Conservation (phyloP, 768 basidiomycete genomes). For the Hericium coralloides region DNA sequence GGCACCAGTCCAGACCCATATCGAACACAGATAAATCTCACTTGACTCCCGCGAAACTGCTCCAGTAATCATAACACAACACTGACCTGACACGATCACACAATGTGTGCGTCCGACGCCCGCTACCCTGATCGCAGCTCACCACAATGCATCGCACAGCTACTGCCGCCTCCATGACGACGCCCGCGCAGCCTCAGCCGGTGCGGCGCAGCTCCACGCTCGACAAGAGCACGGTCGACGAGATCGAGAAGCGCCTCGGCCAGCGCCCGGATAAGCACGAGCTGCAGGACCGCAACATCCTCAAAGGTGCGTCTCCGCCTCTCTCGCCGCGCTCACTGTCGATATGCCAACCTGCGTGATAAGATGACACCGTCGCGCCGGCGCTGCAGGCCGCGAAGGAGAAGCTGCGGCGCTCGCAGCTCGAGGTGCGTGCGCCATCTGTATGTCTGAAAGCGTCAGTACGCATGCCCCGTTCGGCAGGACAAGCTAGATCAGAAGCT, state of each 20-base stretch:
- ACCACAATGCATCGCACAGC: neutral
- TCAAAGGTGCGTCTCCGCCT: constrained; percentile 40
- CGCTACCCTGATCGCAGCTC: too few species aligned
- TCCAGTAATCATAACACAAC: too few species aligned
- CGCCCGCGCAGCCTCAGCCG: neutral
- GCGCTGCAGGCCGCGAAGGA: constrained; percentile 51
- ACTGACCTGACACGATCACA: too few species aligned
- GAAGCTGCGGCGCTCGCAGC: constrained; percentile 50
- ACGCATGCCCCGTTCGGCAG: constrained; percentile 22
- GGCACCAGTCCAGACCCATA: too few species aligned
- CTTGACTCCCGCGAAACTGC: too few species aligned
- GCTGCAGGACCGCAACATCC: constrained; percentile 59
- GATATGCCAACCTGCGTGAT: neutral
- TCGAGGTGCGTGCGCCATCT: constrained; percentile 36
- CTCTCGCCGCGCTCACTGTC: neutral
- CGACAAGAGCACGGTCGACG: constrained; percentile 26
- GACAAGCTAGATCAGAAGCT: constrained; percentile 57
- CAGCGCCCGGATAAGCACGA: constrained; percentile 51
- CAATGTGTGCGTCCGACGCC: too few species aligned
- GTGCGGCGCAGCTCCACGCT: constrained; percentile 16
- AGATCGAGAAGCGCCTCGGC: constrained; percentile 46
- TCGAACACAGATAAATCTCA: too few species aligned
- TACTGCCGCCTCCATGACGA: neutral
- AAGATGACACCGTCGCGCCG: constrained; percentile 61
- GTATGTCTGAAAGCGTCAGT: neutral